Percentiles rank a stretch among this genome's conserved stretches.
phyloP scores from a whole-genome alignment of 352 stramenopile species.

The Phytopythium sindhum region DNA sequence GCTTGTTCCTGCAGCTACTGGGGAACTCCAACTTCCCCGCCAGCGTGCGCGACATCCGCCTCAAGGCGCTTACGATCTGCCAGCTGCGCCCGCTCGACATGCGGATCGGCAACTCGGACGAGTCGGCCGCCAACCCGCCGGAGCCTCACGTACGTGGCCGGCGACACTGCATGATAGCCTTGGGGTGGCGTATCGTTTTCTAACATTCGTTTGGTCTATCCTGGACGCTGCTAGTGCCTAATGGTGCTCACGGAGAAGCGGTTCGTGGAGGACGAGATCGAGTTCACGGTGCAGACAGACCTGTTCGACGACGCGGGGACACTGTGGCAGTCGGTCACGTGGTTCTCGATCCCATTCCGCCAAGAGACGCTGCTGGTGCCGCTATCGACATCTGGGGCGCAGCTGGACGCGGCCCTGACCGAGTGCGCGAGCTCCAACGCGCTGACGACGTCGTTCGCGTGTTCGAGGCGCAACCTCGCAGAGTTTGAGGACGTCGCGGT shows the following conservation, averaged over 20 bases:
- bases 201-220: neutral
- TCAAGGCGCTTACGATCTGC: slow-evolving; percentile 75
- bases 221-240: slow-evolving; percentile 35
- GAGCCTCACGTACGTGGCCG: slow-evolving; percentile 41
- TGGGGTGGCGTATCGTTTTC: neutral
- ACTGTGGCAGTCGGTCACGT: slow-evolving; percentile 73
- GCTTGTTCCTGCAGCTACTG: slow-evolving; percentile 71
- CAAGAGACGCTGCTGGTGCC: slow-evolving; percentile 55
- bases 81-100: slow-evolving; percentile 70
- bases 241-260: slow-evolving; percentile 79
- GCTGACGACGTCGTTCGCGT: slow-evolving; percentile 27
- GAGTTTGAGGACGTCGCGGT: slow-evolving; percentile 62
- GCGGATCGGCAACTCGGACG: slow-evolving; percentile 46
- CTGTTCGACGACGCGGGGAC: slow-evolving; percentile 67
- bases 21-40: slow-evolving; percentile 81
- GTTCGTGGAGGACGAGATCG: slow-evolving; percentile 62
- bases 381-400: slow-evolving; percentile 34
- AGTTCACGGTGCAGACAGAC: slow-evolving; percentile 76
- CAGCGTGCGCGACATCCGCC: slow-evolving; percentile 40
- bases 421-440: slow-evolving; percentile 14
- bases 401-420: slow-evolving; percentile 34
- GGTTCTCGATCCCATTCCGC: slow-evolving; percentile 58
- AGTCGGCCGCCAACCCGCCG: slow-evolving; percentile 13
- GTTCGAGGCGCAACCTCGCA: slow-evolving; percentile 39
- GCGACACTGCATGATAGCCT: neutral